Base-by-base conservation (phyloP, 768 basidiomycete species). In the Amanita fuliginea region DNA sequence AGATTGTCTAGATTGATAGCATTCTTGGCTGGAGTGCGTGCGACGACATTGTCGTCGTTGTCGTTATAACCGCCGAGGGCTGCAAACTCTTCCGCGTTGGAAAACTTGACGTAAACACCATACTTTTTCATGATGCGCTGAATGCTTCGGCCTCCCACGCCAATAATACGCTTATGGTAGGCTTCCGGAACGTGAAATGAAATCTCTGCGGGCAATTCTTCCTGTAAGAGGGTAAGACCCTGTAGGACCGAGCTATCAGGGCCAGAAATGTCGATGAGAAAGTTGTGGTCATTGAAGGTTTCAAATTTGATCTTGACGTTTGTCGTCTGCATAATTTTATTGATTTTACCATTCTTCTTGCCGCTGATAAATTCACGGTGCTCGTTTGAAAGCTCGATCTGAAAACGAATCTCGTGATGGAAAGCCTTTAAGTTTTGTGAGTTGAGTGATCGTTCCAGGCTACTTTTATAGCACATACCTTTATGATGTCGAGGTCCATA, bases 121-220 rank as follows among this genome's bases (percentile, higher is more conserved):
- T 86, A 96, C 64, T 95, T 92, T 73, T 97, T 97, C 95, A 99
- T 99, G 67, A 99, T 98, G 52, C 92, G 81, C 65, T 98, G 95
- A 52, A 99, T 97, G 66, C 92, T 98, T 60, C 93, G 83, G 24
- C 95, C 95, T 30, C 92, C 94, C 32, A 97, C 94, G 53, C 95
- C 95, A 56, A 99, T 99, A 63, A 99, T 99, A 53, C 96, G 87
- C 65, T 97, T 98, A 72, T 98, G 95, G 63, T 97, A 98, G 41
- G 83, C 81, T 67, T 99, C 95, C 28, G 95, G 95, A 10, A 99
- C 92, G 65, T 97, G 93, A 78, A 99, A 99, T 21, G 92, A 95
- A 24, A 96, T 89, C 64, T 99, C 95, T 19, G 95, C 92, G 2
- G 95, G 95, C n/a, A 99, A 71, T 64, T 99, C 95, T 64, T 97